Percentiles rank a stretch among this genome's conserved stretches.
Evolutionary conservation across 495 filamentous ascomycete species (phyloP).

Genomic region (Neurospora cerealis): DNA sequence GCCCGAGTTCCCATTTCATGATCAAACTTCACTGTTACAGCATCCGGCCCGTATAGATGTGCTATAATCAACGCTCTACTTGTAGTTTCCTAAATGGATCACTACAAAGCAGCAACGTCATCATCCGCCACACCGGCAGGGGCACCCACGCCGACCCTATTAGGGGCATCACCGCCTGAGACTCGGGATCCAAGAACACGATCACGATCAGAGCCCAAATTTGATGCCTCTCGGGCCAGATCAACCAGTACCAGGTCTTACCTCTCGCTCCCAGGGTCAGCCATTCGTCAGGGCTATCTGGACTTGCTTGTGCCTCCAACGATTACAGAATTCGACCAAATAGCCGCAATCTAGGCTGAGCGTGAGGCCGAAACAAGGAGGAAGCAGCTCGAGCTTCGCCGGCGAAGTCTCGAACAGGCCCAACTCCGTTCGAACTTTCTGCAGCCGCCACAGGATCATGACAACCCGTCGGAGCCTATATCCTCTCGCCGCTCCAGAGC

Average conservation of each 20-base stretch:
- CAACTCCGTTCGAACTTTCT: slow-evolving; percentile 15
- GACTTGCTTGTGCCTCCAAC: slow-evolving; percentile 38
- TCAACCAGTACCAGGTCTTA: background rate
- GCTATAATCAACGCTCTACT: background rate
- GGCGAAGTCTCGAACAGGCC: slow-evolving; percentile 12
- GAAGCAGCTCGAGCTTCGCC: slow-evolving; percentile 23
- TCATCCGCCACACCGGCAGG: background rate
- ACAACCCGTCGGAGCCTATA: background rate
- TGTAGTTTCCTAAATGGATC: background rate
- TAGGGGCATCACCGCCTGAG: background rate
- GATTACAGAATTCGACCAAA: slow-evolving; percentile 29
- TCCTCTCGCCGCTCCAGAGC: background rate
- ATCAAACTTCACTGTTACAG: background rate
- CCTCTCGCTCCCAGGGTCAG: background rate
- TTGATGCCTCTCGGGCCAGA: background rate
- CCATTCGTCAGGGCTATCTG: slow-evolving; percentile 33
- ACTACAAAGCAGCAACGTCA: background rate
- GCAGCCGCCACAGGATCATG: background rate
- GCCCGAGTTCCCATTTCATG: background rate
- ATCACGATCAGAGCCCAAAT: background rate
- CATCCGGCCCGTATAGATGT: background rate
- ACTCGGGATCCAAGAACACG: background rate
- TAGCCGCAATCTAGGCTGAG: slow-evolving; percentile 33
- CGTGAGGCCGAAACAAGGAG: slow-evolving; percentile 34
- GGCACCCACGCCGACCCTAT: background rate